Percentiles rank a stretch among this genome's conserved stretches.
These are phyloP conservation scores for Chrysanthemum makinoi DNA, from an alignment of 129 eudicot genomes.

Conservation along the genomic window DNA sequence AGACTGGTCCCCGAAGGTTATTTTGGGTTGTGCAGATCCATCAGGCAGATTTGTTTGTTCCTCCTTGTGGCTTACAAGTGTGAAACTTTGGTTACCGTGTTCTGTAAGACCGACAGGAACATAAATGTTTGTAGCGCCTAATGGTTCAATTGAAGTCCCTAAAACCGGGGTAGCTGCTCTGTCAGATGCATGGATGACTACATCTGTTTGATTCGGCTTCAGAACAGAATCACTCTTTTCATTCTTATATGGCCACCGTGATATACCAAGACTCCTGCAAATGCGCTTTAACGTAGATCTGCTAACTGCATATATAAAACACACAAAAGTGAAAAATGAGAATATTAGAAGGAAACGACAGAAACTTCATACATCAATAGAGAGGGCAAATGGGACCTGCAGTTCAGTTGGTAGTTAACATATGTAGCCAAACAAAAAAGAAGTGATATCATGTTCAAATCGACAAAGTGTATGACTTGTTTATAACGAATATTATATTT, in stretches of 20 bases:
- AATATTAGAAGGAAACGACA: not conserved
- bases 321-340: not conserved
- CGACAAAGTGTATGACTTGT: not conserved
- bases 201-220: constrained; percentile 6
- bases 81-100: constrained; percentile 7
- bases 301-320: constrained; percentile 10
- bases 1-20: not conserved
- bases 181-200: not conserved
- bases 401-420: not conserved
- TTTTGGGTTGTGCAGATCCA: not conserved
- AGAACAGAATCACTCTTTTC: not conserved
- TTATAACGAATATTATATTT: too few relatives aligned
- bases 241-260: constrained; percentile 13
- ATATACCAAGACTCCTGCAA: constrained; percentile 12
- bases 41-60: not conserved
- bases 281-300: constrained; percentile 18
- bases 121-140: not conserved
- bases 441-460: not conserved
- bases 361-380: not conserved
- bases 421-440: not conserved
- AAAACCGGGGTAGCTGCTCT: not conserved
- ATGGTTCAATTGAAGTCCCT: not conserved
- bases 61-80: constrained; percentile 4
- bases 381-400: not conserved
- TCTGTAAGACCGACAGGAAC: not conserved